Evolutionary conservation across 345 rosid genomes (phyloP).

Genomic region (Limnanthes douglasii): DNA sequence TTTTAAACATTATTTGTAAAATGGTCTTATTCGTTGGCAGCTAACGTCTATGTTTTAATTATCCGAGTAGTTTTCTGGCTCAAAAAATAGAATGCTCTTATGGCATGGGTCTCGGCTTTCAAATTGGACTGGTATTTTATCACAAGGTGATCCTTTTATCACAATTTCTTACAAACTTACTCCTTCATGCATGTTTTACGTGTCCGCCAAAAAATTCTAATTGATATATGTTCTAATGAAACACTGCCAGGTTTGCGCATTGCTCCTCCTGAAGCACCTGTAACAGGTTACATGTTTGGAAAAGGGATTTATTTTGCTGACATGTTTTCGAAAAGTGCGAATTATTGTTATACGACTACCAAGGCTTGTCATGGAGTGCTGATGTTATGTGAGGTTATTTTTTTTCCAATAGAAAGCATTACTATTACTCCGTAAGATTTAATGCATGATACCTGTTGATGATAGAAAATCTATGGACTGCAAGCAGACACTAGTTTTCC

Average conservation of each 20-base stretch:
- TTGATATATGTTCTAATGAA: conserved; percentile 6
- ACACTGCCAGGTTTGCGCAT: conserved; percentile 60
- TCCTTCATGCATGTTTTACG: not conserved
- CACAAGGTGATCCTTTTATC: conserved; percentile 52
- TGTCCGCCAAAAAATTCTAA: no score
- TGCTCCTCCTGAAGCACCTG: conserved; percentile 97
- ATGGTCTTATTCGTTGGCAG: not conserved
- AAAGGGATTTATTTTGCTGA: conserved; percentile 96
- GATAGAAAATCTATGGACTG: no score
- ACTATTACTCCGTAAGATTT: not conserved
- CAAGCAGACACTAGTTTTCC: no score
- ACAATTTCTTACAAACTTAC: not conserved
- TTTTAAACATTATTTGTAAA: conserved; percentile 1
- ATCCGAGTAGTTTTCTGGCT: conserved; percentile 36
- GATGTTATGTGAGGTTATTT: conserved; percentile 68
- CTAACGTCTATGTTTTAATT: conserved; percentile 2
- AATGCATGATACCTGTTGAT: not conserved
- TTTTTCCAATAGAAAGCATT: not conserved
- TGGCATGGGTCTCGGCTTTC: conserved; percentile 97
- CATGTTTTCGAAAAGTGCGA: conserved; percentile 95
- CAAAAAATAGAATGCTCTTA: conserved; percentile 62
- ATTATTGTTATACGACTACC: conserved; percentile 53
- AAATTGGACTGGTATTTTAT: conserved; percentile 94
- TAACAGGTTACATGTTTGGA: conserved; percentile 86
- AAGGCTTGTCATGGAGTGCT: conserved; percentile 47